Evolutionary conservation across 2,329 filamentous ascomycete species (phyloP).

Genomic region (Catunica adiposa): DNA sequence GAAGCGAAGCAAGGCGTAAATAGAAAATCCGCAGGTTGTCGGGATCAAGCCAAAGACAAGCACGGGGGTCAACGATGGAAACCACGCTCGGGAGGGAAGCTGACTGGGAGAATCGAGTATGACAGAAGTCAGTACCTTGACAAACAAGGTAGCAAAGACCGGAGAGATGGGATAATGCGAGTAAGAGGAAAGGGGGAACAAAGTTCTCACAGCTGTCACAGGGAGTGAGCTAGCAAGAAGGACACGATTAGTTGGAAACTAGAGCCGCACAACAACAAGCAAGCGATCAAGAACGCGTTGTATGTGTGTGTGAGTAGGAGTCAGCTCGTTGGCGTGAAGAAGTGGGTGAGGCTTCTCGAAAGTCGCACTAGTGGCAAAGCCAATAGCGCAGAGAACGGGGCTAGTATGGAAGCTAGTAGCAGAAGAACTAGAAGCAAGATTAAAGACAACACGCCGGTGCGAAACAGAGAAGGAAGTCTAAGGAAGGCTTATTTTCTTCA

Average conservation of each 20-base stretch:
- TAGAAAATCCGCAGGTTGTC: no score
- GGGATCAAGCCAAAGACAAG: no score
- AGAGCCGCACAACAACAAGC: not conserved
- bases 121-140: not conserved
- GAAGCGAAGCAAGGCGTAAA: not conserved
- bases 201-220: not conserved
- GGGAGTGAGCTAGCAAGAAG: not conserved
- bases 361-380: conserved; percentile 1
- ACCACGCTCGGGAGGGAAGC: no score
- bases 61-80: no score
- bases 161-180: not conserved
- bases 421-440: not conserved
- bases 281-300: not conserved
- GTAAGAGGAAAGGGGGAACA: conserved; percentile 5
- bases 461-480: not conserved
- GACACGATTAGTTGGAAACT: not conserved
- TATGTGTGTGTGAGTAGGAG: no score
- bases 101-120: not conserved
- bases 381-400: not conserved
- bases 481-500: conserved; percentile 9
- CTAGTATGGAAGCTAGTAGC: not conserved
- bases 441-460: conserved; percentile 9
- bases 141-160: not conserved
- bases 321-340: not conserved
- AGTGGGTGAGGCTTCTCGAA: not conserved